Base-by-base conservation (phyloP, 768 basidiomycete species). In the Termitomyces sp. region DNA sequence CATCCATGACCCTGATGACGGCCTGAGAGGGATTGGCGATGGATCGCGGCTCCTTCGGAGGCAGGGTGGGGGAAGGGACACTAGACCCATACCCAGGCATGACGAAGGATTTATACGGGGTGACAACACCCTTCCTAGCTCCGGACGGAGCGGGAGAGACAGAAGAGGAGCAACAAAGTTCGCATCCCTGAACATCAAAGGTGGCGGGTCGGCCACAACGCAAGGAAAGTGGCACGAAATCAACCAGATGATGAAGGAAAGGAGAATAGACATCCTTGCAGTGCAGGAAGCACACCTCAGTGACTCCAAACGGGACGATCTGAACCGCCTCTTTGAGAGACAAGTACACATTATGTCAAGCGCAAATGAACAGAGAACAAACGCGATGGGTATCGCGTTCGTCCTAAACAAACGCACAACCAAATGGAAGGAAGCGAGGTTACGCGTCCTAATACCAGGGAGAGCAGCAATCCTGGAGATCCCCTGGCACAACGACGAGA, bases 371-470 rank as follows among this genome's bases (percentile, higher is more conserved):
- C 23, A 53, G 0, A 40, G 52, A 1, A 55, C 67, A 4, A 71
- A 67, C 30, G 62, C 69, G 2, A 65, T 55, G 57, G 74, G 75
- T 26, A 67, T 77, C 0, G 75, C 75, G 0, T 59, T 76, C 0
- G 61, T 74, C 0, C 47, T 77, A 13, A 75, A 76, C 49, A 76
- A 70, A 62, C 40, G 62, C 10, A 36, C 67, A 5, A 64, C 64
- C 1, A 54, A 61, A 5, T 61, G 64, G 32, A 44, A 63, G 0
- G 63, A 70, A 13, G 47, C 48, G 1, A 57, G 38, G 3, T 70
- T 79, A 38, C 9, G 75, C 0, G 56, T 80, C 32, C 44, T 74
- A 0, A 77, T 77, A 0, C 41, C 67, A 20, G 74, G 73, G 2
- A 57, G 71, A 28, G 58, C 58, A 6, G 0, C 49, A 0, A 2